A percentile compares a stretch with the other conserved stretches of the same genome.
These are phyloP conservation scores for Sporothrix variecibatus DNA, from an alignment of 2,329 filamentous ascomycete genomes.

Conservation along the genomic window DNA sequence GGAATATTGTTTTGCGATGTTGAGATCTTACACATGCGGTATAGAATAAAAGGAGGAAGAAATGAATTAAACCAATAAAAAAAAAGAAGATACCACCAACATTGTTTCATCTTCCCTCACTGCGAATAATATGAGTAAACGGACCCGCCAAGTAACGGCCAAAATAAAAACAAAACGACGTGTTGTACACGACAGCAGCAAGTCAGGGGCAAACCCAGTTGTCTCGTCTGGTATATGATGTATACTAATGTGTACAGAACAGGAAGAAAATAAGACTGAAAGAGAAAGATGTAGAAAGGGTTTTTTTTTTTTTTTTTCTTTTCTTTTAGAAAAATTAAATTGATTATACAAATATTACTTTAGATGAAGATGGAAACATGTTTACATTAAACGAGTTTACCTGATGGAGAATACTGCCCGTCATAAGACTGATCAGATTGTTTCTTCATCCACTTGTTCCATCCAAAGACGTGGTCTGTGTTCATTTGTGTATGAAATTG, in stretches of 20 bases:
- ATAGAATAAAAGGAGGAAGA: neutral
- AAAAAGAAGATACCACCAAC: neutral
- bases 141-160: neutral
- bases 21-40: neutral
- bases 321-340: neutral
- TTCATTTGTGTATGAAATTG: neutral
- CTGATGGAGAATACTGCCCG: neutral
- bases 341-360: neutral
- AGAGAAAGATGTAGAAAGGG: neutral
- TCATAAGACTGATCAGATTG: neutral
- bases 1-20: neutral
- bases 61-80: neutral
- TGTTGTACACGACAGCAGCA: neutral
- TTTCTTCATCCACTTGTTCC: neutral
- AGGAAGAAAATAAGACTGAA: neutral
- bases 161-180: conserved; percentile 6
- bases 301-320: neutral
- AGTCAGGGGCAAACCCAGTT: neutral
- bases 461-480: neutral
- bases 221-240: neutral
- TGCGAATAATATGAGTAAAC: neutral
- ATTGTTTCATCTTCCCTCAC: neutral
- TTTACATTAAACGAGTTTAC: neutral
- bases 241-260: neutral
- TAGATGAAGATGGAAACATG: neutral